Conservation (phyloP, 202 grass and related monocot species). For the Carex sylvatica region DNA sequence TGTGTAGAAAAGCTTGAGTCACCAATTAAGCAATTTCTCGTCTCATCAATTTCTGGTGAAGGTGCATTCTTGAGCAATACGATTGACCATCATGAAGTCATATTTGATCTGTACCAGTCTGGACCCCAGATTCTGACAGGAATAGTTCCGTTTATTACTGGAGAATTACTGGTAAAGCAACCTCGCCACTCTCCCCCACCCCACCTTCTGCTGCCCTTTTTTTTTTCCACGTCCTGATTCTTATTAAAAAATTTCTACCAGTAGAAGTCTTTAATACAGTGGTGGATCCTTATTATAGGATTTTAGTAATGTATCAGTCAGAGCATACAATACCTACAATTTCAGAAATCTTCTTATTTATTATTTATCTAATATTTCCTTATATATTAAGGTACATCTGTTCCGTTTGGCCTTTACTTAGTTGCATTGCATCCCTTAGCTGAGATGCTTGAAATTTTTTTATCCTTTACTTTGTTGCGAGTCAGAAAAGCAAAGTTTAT, state of each 20-base stretch:
- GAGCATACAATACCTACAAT: not conserved
- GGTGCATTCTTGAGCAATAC: conserved; percentile 50
- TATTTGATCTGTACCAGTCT: conserved; percentile 88
- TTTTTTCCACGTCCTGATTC: not conserved
- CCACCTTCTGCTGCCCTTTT: not conserved
- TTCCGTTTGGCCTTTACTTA: not conserved
- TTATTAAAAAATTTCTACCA: not conserved
- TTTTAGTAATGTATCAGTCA: not conserved
- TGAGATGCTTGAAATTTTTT: not conserved
- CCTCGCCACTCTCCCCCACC: not conserved
- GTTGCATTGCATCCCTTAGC: not conserved
- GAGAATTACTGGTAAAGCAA: conserved; percentile 80
- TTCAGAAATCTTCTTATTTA: not conserved
- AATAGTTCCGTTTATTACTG: conserved; percentile 91
- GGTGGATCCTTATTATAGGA: not conserved
- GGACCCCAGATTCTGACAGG: conserved; percentile 77
- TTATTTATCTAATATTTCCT: not conserved
- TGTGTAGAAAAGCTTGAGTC: conserved; percentile 90
- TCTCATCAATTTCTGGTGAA: conserved; percentile 72
- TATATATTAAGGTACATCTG: not conserved
- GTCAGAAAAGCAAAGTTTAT: not conserved
- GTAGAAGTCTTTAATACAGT: not conserved
- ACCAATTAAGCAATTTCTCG: conserved; percentile 85
- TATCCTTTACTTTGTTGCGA: not conserved
- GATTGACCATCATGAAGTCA: conserved; percentile 79